A percentile compares a stretch with the other conserved stretches of the same genome.
These are phyloP conservation scores for Emydomyces testavorans DNA, from an alignment of 2,329 filamentous ascomycete species.

Conservation along the genomic window DNA sequence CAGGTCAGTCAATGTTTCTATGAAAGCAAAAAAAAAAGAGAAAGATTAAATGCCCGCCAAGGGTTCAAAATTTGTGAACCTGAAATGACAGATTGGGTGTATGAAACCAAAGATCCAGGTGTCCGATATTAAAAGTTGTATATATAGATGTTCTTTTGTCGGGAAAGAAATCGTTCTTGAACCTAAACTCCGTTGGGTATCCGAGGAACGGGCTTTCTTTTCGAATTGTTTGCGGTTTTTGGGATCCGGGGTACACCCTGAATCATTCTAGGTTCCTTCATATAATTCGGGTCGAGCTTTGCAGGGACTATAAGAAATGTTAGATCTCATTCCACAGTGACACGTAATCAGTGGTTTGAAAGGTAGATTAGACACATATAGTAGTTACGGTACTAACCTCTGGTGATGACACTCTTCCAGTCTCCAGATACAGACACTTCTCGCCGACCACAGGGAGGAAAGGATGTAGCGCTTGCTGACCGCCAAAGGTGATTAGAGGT, in stretches of 20 bases:
- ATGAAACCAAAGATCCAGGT: background rate
- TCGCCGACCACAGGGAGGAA: constrained; percentile 41
- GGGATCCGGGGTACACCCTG: constrained; percentile 66
- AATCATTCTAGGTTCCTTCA: constrained; percentile 84
- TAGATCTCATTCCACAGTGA: constrained; percentile 15
- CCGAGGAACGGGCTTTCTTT: constrained; percentile 34
- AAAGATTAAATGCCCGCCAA: background rate
- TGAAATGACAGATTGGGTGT: background rate
- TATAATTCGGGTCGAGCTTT: constrained; percentile 71
- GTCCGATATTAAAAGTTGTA: background rate
- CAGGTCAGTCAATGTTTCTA: background rate
- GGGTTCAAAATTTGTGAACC: background rate
- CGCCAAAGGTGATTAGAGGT: constrained; percentile 54
- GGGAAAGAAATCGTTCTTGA: background rate
- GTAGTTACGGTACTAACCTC: constrained; percentile 33
- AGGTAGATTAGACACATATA: background rate
- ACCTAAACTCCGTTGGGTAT: constrained; percentile 22
- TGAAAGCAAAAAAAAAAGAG: background rate
- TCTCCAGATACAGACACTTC: constrained; percentile 38
- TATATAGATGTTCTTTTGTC: background rate
- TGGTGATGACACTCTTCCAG: constrained; percentile 40
- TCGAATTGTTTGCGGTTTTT: constrained; percentile 33
- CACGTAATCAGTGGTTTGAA: background rate
- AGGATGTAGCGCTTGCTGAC: constrained; percentile 48
- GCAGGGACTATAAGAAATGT: constrained; percentile 56